Evolutionary conservation across 1,284 basidiomycete genomes (phyloP), one percentile per base, ranked within the genome.

Genomic region (Grifola frondosa): DNA sequence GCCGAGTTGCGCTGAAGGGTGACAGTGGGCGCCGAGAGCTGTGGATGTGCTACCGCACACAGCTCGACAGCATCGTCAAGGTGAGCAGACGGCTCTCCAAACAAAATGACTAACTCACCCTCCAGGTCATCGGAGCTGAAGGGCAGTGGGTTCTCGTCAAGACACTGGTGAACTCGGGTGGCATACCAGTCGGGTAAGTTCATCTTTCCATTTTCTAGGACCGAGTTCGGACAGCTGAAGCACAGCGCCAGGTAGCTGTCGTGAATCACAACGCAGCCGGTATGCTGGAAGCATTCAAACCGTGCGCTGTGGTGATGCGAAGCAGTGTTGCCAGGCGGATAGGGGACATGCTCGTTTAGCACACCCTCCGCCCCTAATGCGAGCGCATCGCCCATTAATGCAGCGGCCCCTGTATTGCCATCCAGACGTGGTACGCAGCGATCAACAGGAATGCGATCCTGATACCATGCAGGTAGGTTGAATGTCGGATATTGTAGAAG

Each of bases 1-100:
- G 22, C 43, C 1, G 42, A 24, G 21, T 43, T 48, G 7, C 41
- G 24, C 32, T 43, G 40, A 12, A 35, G n/a, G 33, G 33, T 20
- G 3, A 44, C 10, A 8, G 17, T 20, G 3, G 32, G 13, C 16
- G 33, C 15, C 25, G 19, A n/a, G 4, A 19, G 12, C 12, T 17
- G 22, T n/a, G n/a, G n/a, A n/a, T n/a, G n/a, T n/a, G n/a, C n/a
- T n/a, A n/a, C n/a, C n/a, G n/a, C n/a, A n/a, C n/a, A 6, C 16
- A 66, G 29, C 32, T 65, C 59, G 0, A 66, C 29, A 0, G 50
- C 39, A 3, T 65, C 28, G 3, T 54, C 63, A 9, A 56, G 59
- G 0, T 26, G 28, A 0, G 65, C 28, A 2, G 46, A n/a, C 37
- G 0, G 22, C 5, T 16, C 31, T 6, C 15, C 16, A 12, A 37